Percentiles rank a stretch among this genome's conserved stretches.
phyloP scores from a whole-genome alignment of 768 basidiomycete species.

The Naematelia encephala region DNA sequence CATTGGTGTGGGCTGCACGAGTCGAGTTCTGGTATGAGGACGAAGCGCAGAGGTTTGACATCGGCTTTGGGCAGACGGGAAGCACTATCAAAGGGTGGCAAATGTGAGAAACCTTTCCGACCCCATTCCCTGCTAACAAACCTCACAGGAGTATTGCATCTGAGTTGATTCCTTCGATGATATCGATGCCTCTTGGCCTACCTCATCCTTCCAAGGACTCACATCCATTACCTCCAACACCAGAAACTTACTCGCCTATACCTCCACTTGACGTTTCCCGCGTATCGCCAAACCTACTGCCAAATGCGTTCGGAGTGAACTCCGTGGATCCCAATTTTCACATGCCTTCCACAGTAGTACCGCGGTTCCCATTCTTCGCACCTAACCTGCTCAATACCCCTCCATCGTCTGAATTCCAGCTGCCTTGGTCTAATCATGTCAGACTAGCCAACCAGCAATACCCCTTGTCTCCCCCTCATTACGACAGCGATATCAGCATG shows the following conservation, averaged over 20 bases:
- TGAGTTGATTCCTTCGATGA: not conserved
- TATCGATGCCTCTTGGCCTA: not conserved
- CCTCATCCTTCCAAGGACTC: not conserved
- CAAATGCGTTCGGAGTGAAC: not conserved
- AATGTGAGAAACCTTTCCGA: conserved; percentile 24
- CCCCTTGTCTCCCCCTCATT: not conserved
- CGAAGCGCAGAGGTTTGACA: conserved; percentile 34
- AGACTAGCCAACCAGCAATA: not conserved
- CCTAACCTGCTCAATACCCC: conserved; percentile 6
- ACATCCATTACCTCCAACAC: not conserved
- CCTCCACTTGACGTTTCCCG: not conserved
- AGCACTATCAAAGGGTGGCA: conserved; percentile 37
- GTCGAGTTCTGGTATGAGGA: conserved; percentile 43
- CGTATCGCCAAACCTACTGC: not conserved
- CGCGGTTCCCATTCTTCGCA: no score
- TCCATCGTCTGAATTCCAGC: conserved; percentile 11
- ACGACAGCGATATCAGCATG: not conserved
- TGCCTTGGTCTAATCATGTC: conserved; percentile 20
- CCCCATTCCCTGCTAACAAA: not conserved
- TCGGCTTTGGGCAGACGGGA: conserved; percentile 28
- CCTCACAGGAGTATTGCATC: not conserved
- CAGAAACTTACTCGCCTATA: not conserved
- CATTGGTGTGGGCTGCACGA: conserved; percentile 24
- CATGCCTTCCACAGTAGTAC: no score
- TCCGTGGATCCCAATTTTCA: not conserved